phyloP scores from a whole-genome alignment of 768 basidiomycete genomes.

The Tylopilus sp. region DNA sequence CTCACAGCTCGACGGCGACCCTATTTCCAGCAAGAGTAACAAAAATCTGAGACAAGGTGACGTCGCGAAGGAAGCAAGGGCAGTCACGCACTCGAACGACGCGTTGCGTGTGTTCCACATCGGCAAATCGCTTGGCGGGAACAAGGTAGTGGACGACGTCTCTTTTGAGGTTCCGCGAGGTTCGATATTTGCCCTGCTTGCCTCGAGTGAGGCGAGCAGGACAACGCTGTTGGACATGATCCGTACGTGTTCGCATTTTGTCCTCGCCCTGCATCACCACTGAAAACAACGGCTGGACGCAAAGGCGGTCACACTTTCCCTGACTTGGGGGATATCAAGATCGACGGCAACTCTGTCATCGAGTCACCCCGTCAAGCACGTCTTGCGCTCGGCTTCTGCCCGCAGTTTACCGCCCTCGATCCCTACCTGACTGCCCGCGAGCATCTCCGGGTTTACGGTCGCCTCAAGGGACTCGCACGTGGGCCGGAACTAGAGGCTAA shows the following conservation, averaged over 20 bases:
- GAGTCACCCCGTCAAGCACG: constrained; percentile 62
- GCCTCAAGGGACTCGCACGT: constrained; percentile 63
- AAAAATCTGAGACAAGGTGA: too few relatives aligned
- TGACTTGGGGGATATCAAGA: constrained; percentile 63
- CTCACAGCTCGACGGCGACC: constrained; percentile 9
- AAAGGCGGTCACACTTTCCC: constrained; percentile 67
- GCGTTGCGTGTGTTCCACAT: too few relatives aligned
- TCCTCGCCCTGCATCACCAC: too few relatives aligned
- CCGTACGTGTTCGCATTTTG: constrained; percentile 57
- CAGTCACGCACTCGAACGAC: too few relatives aligned
- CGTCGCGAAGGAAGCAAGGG: too few relatives aligned
- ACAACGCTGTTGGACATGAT: constrained; percentile 78
- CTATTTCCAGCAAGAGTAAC: constrained; percentile 11
- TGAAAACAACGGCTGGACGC: too few relatives aligned
- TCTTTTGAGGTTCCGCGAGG: too few relatives aligned
- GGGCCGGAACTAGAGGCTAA: constrained; percentile 47
- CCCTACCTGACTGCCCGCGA: constrained; percentile 74
- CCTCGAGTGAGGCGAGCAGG: too few relatives aligned
- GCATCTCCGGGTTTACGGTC: constrained; percentile 68
- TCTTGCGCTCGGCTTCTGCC: constrained; percentile 74
- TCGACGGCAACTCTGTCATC: constrained; percentile 64
- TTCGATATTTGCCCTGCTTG: too few relatives aligned
- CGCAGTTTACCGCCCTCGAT: constrained; percentile 83
- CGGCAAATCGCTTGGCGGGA: too few relatives aligned
- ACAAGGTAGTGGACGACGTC: too few relatives aligned